Evolutionary conservation across 179 eudicot species (phyloP).

Genomic region (Silene noctiflora): DNA sequence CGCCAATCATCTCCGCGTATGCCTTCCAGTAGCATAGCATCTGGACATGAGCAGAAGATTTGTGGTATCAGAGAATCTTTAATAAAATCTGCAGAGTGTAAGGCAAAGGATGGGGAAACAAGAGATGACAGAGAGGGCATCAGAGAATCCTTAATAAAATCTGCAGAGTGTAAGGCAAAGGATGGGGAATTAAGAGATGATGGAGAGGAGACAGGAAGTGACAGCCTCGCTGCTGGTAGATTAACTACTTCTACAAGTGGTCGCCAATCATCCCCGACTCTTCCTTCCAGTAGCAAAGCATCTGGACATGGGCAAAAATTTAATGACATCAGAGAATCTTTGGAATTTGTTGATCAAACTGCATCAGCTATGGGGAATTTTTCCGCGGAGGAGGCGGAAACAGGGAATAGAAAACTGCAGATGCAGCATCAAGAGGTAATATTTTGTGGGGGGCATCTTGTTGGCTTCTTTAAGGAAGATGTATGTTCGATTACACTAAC

Average conservation of each 20-base stretch:
- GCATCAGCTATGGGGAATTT: slow-evolving; percentile 9
- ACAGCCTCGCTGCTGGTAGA: slow-evolving; percentile 11
- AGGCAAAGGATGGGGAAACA: neutral
- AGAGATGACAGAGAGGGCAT: neutral
- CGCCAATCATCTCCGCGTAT: slow-evolving; percentile 4
- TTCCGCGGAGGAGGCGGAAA: slow-evolving; percentile 15
- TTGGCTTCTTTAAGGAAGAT: neutral
- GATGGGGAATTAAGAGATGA: neutral
- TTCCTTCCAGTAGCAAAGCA: neutral
- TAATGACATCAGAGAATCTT: slow-evolving; percentile 22
- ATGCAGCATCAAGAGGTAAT: slow-evolving; percentile 41
- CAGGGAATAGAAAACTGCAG: slow-evolving; percentile 8
- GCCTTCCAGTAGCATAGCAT: neutral
- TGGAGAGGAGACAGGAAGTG: slow-evolving; percentile 1
- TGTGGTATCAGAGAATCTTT: slow-evolving; percentile 17
- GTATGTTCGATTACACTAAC: neutral
- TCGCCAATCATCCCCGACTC: slow-evolving; percentile 3
- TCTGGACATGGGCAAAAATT: slow-evolving; percentile 15
- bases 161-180: neutral
- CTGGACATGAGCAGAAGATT: slow-evolving; percentile 16
- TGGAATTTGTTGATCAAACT: slow-evolving; percentile 20
- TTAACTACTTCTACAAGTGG: slow-evolving; percentile 24
- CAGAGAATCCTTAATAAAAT: neutral
- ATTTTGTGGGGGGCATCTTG: slow-evolving; percentile 14
- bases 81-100: neutral